A percentile compares a stretch with the other conserved stretches of the same genome.
Evolutionary conservation across 139 green algal genomes (phyloP).

Genomic region (Coelastrella sp.): DNA sequence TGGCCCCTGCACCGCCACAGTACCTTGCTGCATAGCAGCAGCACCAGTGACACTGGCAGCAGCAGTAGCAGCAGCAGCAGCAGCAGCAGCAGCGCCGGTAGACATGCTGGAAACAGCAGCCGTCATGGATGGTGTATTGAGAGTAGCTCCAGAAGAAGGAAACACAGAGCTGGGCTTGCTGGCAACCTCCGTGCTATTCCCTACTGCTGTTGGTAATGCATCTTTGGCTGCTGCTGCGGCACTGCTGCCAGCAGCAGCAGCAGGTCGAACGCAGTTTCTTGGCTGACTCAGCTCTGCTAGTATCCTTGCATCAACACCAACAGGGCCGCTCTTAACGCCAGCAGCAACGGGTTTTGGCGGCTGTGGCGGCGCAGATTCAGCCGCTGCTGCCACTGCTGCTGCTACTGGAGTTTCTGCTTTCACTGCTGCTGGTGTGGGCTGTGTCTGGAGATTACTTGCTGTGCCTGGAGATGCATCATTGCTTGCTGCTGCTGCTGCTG

Average conservation of each 20-base stretch:
- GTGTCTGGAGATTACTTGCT: not conserved
- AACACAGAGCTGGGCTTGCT: not conserved
- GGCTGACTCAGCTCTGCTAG: not conserved
- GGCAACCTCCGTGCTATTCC: not conserved
- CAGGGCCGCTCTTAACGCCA: not conserved
- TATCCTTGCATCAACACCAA: not conserved
- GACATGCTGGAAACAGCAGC: not conserved
- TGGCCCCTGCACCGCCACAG: not conserved
- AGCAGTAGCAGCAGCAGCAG: not conserved
- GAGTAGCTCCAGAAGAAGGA: not conserved
- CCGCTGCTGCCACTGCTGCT: not conserved
- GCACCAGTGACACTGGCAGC: not conserved
- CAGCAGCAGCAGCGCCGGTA: not conserved
- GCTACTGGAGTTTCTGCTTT: constrained; percentile 7
- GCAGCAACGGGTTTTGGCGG: not conserved
- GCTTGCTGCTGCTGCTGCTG: not conserved
- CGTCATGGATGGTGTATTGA: not conserved
- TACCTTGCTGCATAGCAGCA: not conserved
- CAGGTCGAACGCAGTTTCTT: not conserved
- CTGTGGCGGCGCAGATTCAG: not conserved
- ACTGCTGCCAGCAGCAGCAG: constrained; percentile 34
- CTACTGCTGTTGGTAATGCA: not conserved
- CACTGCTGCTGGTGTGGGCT: not conserved
- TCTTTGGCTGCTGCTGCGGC: not conserved
- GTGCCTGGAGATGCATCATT: not conserved